Conservation (phyloP, 2,329 filamentous ascomycete species). For the Fusarium clavum region DNA sequence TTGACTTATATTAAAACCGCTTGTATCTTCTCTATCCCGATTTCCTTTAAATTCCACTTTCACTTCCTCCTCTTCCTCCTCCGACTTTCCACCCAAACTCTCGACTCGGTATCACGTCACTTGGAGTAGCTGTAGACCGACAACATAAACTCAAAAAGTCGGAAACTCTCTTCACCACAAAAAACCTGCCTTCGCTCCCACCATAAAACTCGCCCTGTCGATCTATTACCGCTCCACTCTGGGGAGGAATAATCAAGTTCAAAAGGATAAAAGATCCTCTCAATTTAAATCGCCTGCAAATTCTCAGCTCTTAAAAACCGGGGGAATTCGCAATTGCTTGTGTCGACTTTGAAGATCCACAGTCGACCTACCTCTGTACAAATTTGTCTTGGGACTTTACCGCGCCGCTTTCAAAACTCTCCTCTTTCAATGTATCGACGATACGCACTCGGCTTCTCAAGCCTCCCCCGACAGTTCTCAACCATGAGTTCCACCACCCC, state of each 20-base stretch:
- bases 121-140: slow-evolving; percentile 19
- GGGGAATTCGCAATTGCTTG: slow-evolving; percentile 1
- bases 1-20: slow-evolving; percentile 21
- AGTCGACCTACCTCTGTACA: not conserved
- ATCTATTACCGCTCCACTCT: slow-evolving; percentile 40
- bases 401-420: slow-evolving; percentile 5
- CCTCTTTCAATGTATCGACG: slow-evolving; percentile 56
- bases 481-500: slow-evolving; percentile 76
- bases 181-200: slow-evolving; percentile 25
- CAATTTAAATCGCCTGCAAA: slow-evolving; percentile 12
- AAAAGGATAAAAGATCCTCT: slow-evolving; percentile 16
- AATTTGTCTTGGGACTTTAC: slow-evolving; percentile 1
- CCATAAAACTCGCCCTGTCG: slow-evolving; percentile 35
- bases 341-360: slow-evolving; percentile 20
- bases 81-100: not conserved
- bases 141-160: slow-evolving; percentile 27
- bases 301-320: slow-evolving; percentile 11
- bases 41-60: not conserved
- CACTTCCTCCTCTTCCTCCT: slow-evolving; percentile 3
- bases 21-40: slow-evolving; percentile 22
- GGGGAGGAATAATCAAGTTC: not conserved
- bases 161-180: slow-evolving; percentile 14
- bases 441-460: slow-evolving; percentile 67
- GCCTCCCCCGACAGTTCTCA: slow-evolving; percentile 59
- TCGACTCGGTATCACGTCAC: slow-evolving; percentile 20